Evolutionary conservation across 2,329 filamentous ascomycete species (phyloP).

Genomic region (Aureobasidium subglaciale): DNA sequence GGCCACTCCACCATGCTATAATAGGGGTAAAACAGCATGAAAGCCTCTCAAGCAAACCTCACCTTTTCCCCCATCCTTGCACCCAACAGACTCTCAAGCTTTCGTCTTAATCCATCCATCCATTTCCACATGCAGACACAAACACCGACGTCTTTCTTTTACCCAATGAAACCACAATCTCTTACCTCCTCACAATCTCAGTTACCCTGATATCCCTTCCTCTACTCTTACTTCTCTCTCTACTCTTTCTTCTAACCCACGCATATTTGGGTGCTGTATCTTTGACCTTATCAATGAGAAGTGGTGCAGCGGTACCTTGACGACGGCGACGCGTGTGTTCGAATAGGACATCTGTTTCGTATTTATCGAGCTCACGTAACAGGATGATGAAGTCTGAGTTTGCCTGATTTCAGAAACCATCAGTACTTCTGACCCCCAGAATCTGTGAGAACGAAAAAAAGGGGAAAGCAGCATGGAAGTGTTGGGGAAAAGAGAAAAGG

Average conservation of each 20-base stretch:
- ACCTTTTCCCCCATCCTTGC: no score
- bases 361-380: slow-evolving; percentile 41
- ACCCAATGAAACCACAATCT: neutral
- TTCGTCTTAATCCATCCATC: no score
- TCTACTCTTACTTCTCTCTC: slow-evolving; percentile 1
- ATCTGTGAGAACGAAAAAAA: neutral
- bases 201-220: slow-evolving; percentile 7
- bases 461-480: no score
- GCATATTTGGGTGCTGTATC: slow-evolving; percentile 3
- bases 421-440: neutral
- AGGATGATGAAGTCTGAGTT: slow-evolving; percentile 45
- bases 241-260: slow-evolving; percentile 4
- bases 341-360: slow-evolving; percentile 44
- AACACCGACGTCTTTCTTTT: no score
- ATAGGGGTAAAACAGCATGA: no score
- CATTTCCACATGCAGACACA: no score
- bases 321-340: slow-evolving; percentile 43
- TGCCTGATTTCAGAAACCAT: slow-evolving; percentile 22
- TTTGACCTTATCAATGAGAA: slow-evolving; percentile 6
- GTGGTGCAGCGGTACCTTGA: neutral
- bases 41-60: no score
- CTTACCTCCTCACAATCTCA: neutral
- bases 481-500: neutral
- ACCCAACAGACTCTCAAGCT: no score
- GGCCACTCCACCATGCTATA: no score